phyloP scores from a whole-genome alignment of 2,329 filamentous ascomycete genomes.

The Spiromastix sp. region DNA sequence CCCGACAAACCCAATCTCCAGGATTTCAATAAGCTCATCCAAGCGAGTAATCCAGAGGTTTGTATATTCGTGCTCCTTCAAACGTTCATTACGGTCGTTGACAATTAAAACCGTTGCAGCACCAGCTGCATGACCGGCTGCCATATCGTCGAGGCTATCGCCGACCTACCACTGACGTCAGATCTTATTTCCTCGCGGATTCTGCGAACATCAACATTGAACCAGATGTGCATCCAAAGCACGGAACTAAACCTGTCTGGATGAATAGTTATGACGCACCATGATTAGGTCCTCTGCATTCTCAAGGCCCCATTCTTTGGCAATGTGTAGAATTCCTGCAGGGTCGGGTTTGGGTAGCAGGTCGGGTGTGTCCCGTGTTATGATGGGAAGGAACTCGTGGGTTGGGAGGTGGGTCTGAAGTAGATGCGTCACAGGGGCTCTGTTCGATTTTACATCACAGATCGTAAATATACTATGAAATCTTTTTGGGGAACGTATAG shows the following conservation, averaged over 20 bases:
- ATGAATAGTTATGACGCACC: too few species aligned
- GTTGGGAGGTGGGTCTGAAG: constrained; percentile 61
- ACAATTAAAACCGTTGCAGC: constrained; percentile 82
- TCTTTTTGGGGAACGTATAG: too few species aligned
- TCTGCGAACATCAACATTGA: too few species aligned
- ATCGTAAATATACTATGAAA: too few species aligned
- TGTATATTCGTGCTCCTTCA: constrained; percentile 63
- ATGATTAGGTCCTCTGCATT: constrained; percentile 44
- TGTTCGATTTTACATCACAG: constrained; percentile 12
- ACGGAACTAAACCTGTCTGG: too few species aligned
- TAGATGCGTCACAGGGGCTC: constrained; percentile 33
- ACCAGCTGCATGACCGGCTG: constrained; percentile 69
- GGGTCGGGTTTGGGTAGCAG: constrained; percentile 69
- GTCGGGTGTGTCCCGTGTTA: constrained; percentile 68
- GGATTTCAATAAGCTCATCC: constrained; percentile 64
- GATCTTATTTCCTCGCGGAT: too few species aligned
- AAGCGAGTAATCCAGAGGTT: constrained; percentile 61
- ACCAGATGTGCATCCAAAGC: too few species aligned
- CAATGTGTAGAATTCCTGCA: constrained; percentile 79
- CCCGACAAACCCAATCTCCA: constrained; percentile 66
- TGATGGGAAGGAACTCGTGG: constrained; percentile 62
- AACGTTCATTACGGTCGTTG: constrained; percentile 65
- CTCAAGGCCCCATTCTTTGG: constrained; percentile 58
- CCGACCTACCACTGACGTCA: constrained; percentile 38
- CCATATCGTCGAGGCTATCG: constrained; percentile 87